These are phyloP conservation scores for Phytophthora capsici DNA, from an alignment of 352 stramenopile genomes.

Conservation along the genomic window DNA sequence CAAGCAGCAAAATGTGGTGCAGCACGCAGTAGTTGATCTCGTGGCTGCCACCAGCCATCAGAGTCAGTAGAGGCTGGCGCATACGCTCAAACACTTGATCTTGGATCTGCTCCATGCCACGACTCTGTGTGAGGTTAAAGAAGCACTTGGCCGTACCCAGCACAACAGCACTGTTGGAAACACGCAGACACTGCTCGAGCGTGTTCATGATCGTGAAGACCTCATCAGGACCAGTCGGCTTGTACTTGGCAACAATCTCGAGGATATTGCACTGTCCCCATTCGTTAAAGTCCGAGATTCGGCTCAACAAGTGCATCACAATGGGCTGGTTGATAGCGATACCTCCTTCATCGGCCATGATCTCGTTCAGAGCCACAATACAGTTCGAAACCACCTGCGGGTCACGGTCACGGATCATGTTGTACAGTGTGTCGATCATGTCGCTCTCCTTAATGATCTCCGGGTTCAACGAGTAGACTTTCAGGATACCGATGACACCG, in stretches of 20 bases:
- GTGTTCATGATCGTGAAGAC: conserved; percentile 99
- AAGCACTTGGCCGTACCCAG: conserved; percentile 98
- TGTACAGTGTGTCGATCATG: conserved; percentile 98
- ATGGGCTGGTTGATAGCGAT: conserved; percentile 98
- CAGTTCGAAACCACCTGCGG: conserved; percentile 97
- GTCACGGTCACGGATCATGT: conserved; percentile 99
- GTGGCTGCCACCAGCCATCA: conserved; percentile 95
- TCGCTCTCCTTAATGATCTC: conserved; percentile 93
- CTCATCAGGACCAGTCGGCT: conserved; percentile 94
- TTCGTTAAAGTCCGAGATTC: conserved; percentile 99
- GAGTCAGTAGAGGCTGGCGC: conserved; percentile 96
- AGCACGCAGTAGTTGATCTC: conserved; percentile 97
- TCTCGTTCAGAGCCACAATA: conserved; percentile 98
- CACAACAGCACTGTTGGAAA: conserved; percentile 96
- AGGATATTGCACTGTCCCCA: conserved; percentile 98
- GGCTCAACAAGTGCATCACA: conserved; percentile 97
- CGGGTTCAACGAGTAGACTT: conserved; percentile 94
- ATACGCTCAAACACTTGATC: conserved; percentile 92
- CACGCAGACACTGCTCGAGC: conserved; percentile 94
- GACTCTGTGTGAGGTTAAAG: conserved; percentile 93
- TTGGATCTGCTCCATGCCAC: conserved; percentile 88
- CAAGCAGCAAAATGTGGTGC: conserved; percentile 96
- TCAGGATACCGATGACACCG: conserved; percentile 98
- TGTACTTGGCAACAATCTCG: conserved; percentile 95
- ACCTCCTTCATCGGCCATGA: conserved; percentile 96